Evolutionary conservation across 371 early-diverging fungal genomes (phyloP).

Genomic region (Mucor indicus): DNA sequence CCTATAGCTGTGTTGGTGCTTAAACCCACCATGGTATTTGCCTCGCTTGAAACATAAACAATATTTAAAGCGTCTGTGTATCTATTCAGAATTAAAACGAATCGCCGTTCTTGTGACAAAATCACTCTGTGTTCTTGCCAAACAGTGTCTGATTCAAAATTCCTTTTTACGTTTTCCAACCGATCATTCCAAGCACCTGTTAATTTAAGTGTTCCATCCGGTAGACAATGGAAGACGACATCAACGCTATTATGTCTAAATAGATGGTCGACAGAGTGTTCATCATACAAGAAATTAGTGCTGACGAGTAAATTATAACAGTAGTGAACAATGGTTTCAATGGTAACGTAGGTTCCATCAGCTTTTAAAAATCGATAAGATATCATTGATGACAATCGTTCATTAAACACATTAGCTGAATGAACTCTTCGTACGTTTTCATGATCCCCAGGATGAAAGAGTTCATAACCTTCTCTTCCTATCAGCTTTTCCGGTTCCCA

Average conservation of each 20-base stretch:
- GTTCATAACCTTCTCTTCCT: conserved; percentile 41
- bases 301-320: no score
- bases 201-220: no score
- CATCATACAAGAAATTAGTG: no score
- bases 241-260: no score
- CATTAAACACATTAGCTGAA: conserved; percentile 40
- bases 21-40: conserved; percentile 15
- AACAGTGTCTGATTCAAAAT: no score
- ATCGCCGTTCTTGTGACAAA: conserved; percentile 14
- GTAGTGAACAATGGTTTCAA: conserved; percentile 40
- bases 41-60: conserved; percentile 17
- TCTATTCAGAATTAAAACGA: conserved; percentile 30
- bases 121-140: no score
- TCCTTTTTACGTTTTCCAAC: no score
- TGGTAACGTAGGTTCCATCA: conserved; percentile 22
- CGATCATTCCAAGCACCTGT: no score
- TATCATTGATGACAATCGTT: conserved; percentile 45
- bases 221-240: no score
- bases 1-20: conserved; percentile 9
- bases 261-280: no score
- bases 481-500: conserved; percentile 51
- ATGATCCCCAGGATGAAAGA: conserved; percentile 45
- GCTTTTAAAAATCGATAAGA: conserved; percentile 29
- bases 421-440: conserved; percentile 33
- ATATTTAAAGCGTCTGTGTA: conserved; percentile 22